Evolutionary conservation across 306 rosid genomes (phyloP).

Genomic region (Gastrolobium villosum): DNA sequence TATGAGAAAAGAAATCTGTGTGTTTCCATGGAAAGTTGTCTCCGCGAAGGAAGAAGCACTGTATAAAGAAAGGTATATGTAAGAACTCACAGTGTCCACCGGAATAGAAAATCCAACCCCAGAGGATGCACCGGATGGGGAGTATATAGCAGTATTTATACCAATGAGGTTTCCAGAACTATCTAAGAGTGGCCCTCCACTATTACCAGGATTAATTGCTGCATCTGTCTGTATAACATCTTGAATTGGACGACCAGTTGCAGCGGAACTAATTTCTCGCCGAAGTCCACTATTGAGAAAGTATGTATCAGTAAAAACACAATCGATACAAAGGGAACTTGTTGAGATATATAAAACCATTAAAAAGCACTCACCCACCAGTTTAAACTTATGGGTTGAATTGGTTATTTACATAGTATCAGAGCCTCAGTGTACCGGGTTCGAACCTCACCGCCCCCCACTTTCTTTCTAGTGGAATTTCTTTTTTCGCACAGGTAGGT

Average conservation of each 20-base stretch:
- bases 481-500: too few relatives aligned
- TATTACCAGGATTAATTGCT: conserved; percentile 98
- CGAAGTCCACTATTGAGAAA: conserved; percentile 81
- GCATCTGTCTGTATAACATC: conserved; percentile 99
- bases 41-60: background rate
- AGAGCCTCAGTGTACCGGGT: too few relatives aligned
- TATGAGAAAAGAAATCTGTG: background rate
- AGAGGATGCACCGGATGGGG: conserved; percentile 97
- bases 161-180: conserved; percentile 97
- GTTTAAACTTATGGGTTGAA: too few relatives aligned
- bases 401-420: too few relatives aligned
- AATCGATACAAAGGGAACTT: conserved; percentile 31
- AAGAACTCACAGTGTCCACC: conserved; percentile 87
- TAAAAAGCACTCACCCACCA: too few relatives aligned
- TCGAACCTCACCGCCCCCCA: too few relatives aligned
- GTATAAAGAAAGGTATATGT: conserved; percentile 4
- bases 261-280: conserved; percentile 99
- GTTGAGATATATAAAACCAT: too few relatives aligned
- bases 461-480: too few relatives aligned
- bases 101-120: conserved; percentile 99
- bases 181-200: conserved; percentile 99
- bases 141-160: conserved; percentile 96
- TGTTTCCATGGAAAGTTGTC: conserved; percentile 15
- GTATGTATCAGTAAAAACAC: conserved; percentile 38
- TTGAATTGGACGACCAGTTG: conserved; percentile 98